Percentiles rank a stretch among this genome's conserved stretches.
phyloP scores from a whole-genome alignment of 768 basidiomycete genomes.

The Leucocoprinus sp. region DNA sequence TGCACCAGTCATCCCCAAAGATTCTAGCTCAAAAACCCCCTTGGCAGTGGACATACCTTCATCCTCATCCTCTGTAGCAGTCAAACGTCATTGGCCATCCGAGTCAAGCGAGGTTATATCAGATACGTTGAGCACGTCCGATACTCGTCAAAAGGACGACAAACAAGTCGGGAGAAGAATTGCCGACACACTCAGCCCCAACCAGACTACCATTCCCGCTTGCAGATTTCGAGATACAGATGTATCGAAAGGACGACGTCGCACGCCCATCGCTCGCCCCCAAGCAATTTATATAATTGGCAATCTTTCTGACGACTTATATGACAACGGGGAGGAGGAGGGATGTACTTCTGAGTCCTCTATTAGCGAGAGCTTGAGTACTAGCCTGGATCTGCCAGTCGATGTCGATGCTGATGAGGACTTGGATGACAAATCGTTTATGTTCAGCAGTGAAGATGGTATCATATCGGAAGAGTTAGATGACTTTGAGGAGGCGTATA shows the following conservation, averaged over 20 bases:
- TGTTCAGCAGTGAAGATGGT: neutral
- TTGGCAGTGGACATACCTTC: constrained; percentile 11
- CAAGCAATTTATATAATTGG: constrained; percentile 2
- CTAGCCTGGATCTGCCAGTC: neutral
- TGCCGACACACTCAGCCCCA: too few species aligned
- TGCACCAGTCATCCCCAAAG: neutral
- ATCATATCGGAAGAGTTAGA: constrained; percentile 4
- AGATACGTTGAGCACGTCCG: neutral
- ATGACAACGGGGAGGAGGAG: neutral
- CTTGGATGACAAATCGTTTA: neutral
- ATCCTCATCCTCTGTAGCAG: constrained; percentile 17
- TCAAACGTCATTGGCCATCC: constrained; percentile 14
- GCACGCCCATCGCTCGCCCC: neutral
- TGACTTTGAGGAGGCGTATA: constrained; percentile 6
- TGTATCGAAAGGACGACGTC: neutral
- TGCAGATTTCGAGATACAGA: neutral
- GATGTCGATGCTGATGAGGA: neutral
- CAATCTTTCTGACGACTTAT: neutral
- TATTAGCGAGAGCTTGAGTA: neutral
- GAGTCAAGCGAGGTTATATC: constrained; percentile 16
- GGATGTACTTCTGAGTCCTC: neutral
- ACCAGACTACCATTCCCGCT: too few species aligned
- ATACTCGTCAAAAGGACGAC: too few species aligned
- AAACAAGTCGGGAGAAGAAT: too few species aligned
- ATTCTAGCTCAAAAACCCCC: constrained; percentile 2